Evolutionary conservation across 2,329 filamentous ascomycete genomes (phyloP).

Genomic region (Graphilbum sp.): DNA sequence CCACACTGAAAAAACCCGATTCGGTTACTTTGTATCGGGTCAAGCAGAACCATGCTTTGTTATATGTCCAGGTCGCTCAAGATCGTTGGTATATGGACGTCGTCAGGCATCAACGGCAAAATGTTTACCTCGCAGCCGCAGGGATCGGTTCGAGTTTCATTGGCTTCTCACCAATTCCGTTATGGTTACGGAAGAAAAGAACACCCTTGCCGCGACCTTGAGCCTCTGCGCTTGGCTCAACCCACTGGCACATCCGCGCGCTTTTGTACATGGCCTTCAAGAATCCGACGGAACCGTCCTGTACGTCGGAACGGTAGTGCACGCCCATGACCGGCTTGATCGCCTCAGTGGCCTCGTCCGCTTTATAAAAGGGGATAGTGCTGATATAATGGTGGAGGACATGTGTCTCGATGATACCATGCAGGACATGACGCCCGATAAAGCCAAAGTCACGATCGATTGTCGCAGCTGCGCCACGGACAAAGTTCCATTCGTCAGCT

Average conservation of each 20-base stretch:
- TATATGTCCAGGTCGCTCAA: too few species aligned
- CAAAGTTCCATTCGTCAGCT: slow-evolving; percentile 72
- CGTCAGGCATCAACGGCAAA: too few species aligned
- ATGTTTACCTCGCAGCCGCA: too few species aligned
- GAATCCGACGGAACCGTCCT: slow-evolving; percentile 69
- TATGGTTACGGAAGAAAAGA: slow-evolving; percentile 89
- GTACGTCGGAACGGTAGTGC: slow-evolving; percentile 77
- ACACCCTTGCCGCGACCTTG: slow-evolving; percentile 69
- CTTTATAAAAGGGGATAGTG: slow-evolving; percentile 49
- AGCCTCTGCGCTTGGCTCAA: slow-evolving; percentile 76
- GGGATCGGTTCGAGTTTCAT: slow-evolving; percentile 7
- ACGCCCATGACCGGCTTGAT: slow-evolving; percentile 75
- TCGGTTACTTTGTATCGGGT: too few species aligned
- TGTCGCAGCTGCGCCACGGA: slow-evolving; percentile 80
- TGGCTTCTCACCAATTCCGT: slow-evolving; percentile 55
- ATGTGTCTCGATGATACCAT: slow-evolving; percentile 94
- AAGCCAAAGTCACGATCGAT: slow-evolving; percentile 96
- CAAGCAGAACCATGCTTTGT: too few species aligned
- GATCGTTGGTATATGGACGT: too few species aligned
- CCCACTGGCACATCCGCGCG: slow-evolving; percentile 86
- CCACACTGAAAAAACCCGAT: too few species aligned
- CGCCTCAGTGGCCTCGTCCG: slow-evolving; percentile 13
- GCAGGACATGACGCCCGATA: slow-evolving; percentile 72
- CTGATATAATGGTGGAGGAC: slow-evolving; percentile 95
- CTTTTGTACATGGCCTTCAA: slow-evolving; percentile 65